These are phyloP conservation scores for Metarhizium rileyi DNA, from an alignment of 2,329 filamentous ascomycete species.

Conservation along the genomic window DNA sequence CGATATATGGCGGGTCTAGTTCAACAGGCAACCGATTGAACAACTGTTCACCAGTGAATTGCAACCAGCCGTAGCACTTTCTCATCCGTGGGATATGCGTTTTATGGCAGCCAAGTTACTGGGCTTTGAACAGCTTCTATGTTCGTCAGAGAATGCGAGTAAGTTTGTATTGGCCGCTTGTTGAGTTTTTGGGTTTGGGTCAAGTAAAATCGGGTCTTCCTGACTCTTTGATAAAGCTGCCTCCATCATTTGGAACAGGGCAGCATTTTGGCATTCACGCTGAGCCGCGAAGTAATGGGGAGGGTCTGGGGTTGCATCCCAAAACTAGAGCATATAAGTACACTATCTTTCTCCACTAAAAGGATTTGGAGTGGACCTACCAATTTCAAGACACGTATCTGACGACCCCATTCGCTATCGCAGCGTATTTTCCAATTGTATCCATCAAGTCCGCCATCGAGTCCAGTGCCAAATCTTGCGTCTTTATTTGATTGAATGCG, in stretches of 20 bases:
- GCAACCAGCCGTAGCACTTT: conserved; percentile 1
- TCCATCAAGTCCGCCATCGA: conserved; percentile 1
- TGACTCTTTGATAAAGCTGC: neutral
- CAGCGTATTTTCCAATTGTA: conserved; percentile 1
- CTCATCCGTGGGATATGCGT: neutral
- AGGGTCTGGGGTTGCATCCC: neutral
- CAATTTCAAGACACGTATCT: neutral
- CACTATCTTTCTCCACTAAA: neutral
- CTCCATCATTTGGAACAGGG: neutral
- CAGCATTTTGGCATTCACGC: conserved; percentile 3
- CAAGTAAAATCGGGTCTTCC: neutral
- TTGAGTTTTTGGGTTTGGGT: neutral
- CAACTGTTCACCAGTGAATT: neutral
- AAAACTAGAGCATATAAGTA: neutral
- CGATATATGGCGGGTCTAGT: neutral
- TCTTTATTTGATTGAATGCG: neutral
- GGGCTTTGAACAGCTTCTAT: too few species aligned
- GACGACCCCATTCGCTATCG: neutral
- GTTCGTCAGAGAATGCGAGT: conserved; percentile 1
- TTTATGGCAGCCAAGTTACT: too few species aligned
- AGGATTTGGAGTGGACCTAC: neutral
- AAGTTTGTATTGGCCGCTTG: neutral
- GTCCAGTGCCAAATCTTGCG: neutral
- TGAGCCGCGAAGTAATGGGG: neutral
- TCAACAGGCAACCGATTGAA: neutral